A percentile compares a stretch with the other conserved stretches of the same genome.
phyloP scores from a whole-genome alignment of 2,329 filamentous ascomycete genomes.

The Cryphonectria nitschkei region DNA sequence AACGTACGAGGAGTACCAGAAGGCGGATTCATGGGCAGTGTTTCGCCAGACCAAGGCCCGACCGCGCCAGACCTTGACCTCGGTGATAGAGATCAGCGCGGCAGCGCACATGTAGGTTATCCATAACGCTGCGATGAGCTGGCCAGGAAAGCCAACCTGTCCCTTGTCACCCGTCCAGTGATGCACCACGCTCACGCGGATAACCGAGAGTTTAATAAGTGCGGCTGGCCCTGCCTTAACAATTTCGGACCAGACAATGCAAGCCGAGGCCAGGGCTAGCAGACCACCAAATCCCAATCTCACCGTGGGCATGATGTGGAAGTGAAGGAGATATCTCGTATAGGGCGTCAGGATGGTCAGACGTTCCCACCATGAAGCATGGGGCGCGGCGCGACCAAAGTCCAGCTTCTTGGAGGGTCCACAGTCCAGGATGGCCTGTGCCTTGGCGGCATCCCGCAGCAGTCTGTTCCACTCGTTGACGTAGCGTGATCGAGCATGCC shows the following conservation, averaged over 20 bases:
- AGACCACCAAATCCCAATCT: constrained; percentile 68
- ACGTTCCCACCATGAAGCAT: constrained; percentile 57
- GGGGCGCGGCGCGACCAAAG: constrained; percentile 64
- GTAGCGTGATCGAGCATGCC: constrained; percentile 82
- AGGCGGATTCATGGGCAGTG: constrained; percentile 89
- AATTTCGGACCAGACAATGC: constrained; percentile 91
- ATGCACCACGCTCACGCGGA: constrained; percentile 70
- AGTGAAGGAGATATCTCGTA: constrained; percentile 78
- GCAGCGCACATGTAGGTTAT: constrained; percentile 95
- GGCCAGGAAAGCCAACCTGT: constrained; percentile 83
- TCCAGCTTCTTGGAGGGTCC: constrained; percentile 79
- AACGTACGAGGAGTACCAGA: constrained; percentile 94
- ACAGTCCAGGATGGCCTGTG: constrained; percentile 84
- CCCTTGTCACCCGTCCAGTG: constrained; percentile 72
- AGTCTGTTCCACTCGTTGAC: constrained; percentile 83
- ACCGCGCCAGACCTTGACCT: constrained; percentile 97
- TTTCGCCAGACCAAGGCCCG: constrained; percentile 87
- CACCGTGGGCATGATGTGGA: constrained; percentile 70
- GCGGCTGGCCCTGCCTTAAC: constrained; percentile 68
- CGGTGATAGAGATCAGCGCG: constrained; percentile 83
- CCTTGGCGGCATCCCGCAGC: constrained; percentile 72
- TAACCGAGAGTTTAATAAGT: constrained; percentile 74
- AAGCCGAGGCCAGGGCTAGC: constrained; percentile 74
- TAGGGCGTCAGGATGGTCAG: constrained; percentile 74
- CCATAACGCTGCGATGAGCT: constrained; percentile 84